Percentiles rank a stretch among this genome's conserved stretches.
Conservation (phyloP, 768 basidiomycete species). For the Calocybe cyanea region DNA sequence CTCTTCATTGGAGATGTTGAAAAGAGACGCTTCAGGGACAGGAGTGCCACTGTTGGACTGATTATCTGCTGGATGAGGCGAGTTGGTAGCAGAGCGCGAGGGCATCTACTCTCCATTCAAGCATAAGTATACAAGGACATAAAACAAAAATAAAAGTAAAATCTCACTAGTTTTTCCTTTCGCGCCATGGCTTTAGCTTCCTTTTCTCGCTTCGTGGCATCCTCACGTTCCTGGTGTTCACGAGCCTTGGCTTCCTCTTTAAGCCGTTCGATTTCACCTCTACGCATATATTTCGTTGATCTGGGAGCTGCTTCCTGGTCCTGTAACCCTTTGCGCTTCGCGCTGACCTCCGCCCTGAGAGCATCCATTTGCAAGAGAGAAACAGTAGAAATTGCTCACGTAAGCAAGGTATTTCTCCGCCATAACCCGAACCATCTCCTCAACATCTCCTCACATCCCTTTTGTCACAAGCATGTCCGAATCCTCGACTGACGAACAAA, state of each 20-base stretch:
- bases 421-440: slow-evolving; percentile 33
- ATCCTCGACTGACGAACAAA: slow-evolving; percentile 39
- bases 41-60: slow-evolving; percentile 30
- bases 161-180: slow-evolving; percentile 43
- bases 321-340: slow-evolving; percentile 77
- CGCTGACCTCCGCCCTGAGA: slow-evolving; percentile 83
- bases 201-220: slow-evolving; percentile 19
- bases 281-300: slow-evolving; percentile 84
- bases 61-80: slow-evolving; percentile 28
- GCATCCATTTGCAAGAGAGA: slow-evolving; percentile 63
- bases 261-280: slow-evolving; percentile 83
- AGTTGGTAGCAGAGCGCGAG: slow-evolving; percentile 37
- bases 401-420: slow-evolving; percentile 37
- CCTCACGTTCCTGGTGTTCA: slow-evolving; percentile 28
- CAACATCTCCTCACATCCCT: too few relatives aligned
- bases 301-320: slow-evolving; percentile 36
- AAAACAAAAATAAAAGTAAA: slow-evolving; percentile 2
- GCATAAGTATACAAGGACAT: slow-evolving; percentile 27
- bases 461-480: slow-evolving; percentile 55
- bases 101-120: slow-evolving; percentile 45
- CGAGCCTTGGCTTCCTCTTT: slow-evolving; percentile 37
- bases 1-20: slow-evolving; percentile 93
- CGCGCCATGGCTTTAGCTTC: slow-evolving; percentile 28
- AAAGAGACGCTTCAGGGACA: slow-evolving; percentile 49
- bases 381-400: slow-evolving; percentile 26